phyloP scores from a whole-genome alignment of 2,329 filamentous ascomycete species.

The Hymenoscyphus linearis region DNA sequence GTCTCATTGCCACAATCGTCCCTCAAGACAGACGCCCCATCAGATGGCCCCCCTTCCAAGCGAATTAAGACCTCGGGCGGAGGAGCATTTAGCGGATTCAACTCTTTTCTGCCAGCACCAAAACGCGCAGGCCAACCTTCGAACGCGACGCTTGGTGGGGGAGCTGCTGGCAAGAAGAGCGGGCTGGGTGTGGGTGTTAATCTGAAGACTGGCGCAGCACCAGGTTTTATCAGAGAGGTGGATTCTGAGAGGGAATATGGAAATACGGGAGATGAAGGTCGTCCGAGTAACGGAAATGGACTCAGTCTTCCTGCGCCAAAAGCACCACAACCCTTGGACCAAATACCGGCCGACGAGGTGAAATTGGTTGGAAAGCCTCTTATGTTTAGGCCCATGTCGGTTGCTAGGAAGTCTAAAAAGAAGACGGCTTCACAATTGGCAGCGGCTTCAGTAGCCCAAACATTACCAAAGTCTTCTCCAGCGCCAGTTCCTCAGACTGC shows the following conservation, averaged over 20 bases:
- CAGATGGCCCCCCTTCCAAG: constrained; percentile 62
- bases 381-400: constrained; percentile 86
- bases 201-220: constrained; percentile 76
- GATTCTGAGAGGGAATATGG: constrained; percentile 28
- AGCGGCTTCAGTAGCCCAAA: constrained; percentile 13
- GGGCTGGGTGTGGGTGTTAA: constrained; percentile 52
- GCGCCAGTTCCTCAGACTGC: constrained; percentile 23
- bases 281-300: constrained; percentile 18
- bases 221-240: constrained; percentile 67
- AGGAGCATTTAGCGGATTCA: constrained; percentile 73
- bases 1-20: constrained; percentile 63
- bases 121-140: constrained; percentile 51
- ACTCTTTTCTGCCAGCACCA: constrained; percentile 78
- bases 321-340: constrained; percentile 49
- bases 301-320: constrained; percentile 40
- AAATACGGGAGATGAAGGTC: constrained; percentile 17
- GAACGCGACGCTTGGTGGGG: constrained; percentile 31
- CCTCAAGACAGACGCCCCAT: constrained; percentile 33
- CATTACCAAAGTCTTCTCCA: constrained; percentile 18
- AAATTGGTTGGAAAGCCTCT: constrained; percentile 73
- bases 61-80: constrained; percentile 52
- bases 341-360: constrained; percentile 55
- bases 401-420: constrained; percentile 71
- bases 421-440: constrained; percentile 34
- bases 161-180: constrained; percentile 25